Percentiles rank a stretch among this genome's conserved stretches.
Evolutionary conservation across 768 basidiomycete genomes (phyloP).

Genomic region (Gelatoporia subvermispora): DNA sequence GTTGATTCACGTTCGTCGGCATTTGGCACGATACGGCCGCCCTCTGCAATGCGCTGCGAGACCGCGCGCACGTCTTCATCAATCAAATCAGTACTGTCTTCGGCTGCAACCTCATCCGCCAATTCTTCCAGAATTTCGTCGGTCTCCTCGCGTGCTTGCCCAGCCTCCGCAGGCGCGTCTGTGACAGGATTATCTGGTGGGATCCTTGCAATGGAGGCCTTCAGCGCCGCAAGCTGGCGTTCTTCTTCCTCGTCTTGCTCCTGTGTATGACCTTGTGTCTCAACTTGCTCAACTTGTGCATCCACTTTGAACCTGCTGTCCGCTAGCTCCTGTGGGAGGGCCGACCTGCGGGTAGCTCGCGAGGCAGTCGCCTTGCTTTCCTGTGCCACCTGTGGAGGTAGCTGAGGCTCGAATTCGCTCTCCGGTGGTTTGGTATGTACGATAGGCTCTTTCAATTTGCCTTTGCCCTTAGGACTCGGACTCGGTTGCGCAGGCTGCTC

Average conservation of each 20-base stretch:
- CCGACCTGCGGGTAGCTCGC: conserved; percentile 2
- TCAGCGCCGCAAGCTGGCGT: conserved; percentile 3
- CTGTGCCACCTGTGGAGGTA: conserved; percentile 36
- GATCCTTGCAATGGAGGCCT: not conserved
- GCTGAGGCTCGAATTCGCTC: conserved; percentile 51
- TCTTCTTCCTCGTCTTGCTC: conserved; percentile 16
- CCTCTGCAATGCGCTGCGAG: conserved; percentile 35
- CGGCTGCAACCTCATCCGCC: conserved; percentile 13
- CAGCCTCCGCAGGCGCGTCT: no score
- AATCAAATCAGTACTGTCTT: conserved; percentile 3
- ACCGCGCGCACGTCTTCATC: conserved; percentile 29
- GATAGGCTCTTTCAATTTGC: conserved; percentile 7
- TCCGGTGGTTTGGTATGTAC: conserved; percentile 38
- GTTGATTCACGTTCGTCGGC: not conserved
- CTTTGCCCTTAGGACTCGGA: conserved; percentile 6
- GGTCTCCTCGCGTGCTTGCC: not conserved
- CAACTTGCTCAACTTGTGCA: not conserved
- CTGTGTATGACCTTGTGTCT: conserved; percentile 10
- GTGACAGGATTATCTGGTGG: not conserved
- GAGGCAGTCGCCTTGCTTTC: conserved; percentile 17
- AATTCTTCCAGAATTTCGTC: conserved; percentile 11
- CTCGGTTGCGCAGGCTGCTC: conserved; percentile 4
- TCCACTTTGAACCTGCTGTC: not conserved
- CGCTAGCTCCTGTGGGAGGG: conserved; percentile 5
- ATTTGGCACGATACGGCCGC: conserved; percentile 16